phyloP scores from a whole-genome alignment of 192 early-diverging fungal genomes.

The Geranomyces michiganensis region DNA sequence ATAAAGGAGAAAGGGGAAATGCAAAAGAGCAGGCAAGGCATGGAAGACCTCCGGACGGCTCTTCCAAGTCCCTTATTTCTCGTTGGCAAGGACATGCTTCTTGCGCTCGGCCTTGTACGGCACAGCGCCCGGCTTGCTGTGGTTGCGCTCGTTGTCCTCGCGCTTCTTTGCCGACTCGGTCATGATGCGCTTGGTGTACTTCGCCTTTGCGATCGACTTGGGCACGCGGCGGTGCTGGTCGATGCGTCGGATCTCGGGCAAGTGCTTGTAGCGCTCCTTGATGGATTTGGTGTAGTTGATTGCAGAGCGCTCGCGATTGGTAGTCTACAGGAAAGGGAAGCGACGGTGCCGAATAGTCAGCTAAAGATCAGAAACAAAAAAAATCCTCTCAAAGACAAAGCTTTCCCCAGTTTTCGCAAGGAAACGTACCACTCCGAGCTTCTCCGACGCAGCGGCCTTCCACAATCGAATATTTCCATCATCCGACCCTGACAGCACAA shows the following conservation, averaged over 20 bases:
- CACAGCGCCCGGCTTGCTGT: slow-evolving; percentile 65
- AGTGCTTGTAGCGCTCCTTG: slow-evolving; percentile 89
- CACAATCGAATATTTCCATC: slow-evolving; percentile 97
- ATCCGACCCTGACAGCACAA: slow-evolving; percentile 92
- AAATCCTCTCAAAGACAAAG: neutral
- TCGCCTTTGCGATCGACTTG: slow-evolving; percentile 78
- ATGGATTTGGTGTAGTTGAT: slow-evolving; percentile 84
- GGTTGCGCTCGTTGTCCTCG: slow-evolving; percentile 90
- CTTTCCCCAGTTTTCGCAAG: neutral
- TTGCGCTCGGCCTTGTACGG: slow-evolving; percentile 53
- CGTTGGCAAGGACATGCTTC: slow-evolving; percentile 53
- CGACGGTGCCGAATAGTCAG: neutral
- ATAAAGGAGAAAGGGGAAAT: too few species aligned
- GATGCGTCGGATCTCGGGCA: slow-evolving; percentile 89
- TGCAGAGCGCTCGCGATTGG: slow-evolving; percentile 71
- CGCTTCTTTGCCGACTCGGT: slow-evolving; percentile 76
- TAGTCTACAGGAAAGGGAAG: slow-evolving; percentile 41
- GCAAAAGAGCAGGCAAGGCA: too few species aligned
- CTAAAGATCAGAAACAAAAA: neutral
- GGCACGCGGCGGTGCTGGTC: slow-evolving; percentile 84
- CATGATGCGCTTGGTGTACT: slow-evolving; percentile 81
- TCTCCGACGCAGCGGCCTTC: slow-evolving; percentile 93
- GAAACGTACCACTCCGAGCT: slow-evolving; percentile 61
- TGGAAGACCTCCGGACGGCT: too few species aligned
- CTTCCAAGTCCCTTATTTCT: slow-evolving; percentile 33